These are phyloP conservation scores for Avena eriantha DNA, from an alignment of 176 grass and related monocot species.

Conservation along the genomic window DNA sequence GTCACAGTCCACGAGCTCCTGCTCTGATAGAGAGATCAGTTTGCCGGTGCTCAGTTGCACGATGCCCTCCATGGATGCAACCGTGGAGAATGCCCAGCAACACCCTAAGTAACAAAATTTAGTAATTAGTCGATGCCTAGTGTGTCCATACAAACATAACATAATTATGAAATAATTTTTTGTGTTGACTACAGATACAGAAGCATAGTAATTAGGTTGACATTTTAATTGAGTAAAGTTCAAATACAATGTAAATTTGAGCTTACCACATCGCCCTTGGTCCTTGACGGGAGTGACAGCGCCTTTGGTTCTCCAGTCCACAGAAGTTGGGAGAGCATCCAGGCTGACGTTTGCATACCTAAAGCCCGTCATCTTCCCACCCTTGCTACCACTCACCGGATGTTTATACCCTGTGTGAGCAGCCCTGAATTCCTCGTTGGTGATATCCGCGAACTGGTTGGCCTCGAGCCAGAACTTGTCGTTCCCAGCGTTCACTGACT, in stretches of 20 bases:
- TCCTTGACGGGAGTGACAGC: background rate
- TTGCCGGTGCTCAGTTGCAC: conserved; percentile 58
- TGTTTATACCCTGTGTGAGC: background rate
- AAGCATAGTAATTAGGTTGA: background rate
- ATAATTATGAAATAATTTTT: background rate
- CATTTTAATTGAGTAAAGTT: background rate
- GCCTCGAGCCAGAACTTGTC: conserved; percentile 28
- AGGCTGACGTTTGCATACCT: conserved; percentile 17
- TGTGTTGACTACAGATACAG: background rate
- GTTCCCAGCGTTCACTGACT: background rate
- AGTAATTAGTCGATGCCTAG: background rate
- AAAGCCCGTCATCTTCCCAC: background rate
- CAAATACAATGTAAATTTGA: background rate
- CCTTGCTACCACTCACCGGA: background rate
- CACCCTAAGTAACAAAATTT: background rate
- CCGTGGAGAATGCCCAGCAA: conserved; percentile 61
- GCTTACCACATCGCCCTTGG: background rate
- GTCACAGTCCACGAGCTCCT: conserved; percentile 65
- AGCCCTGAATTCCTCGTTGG: background rate
- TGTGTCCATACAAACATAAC: too few relatives aligned
- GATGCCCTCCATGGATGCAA: conserved; percentile 58
- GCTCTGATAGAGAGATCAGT: conserved; percentile 58
- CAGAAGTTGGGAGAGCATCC: background rate
- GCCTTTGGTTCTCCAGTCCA: conserved; percentile 24
- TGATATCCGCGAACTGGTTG: conserved; percentile 37